Percentiles rank a stretch among this genome's conserved stretches.
These are phyloP conservation scores for Umbilicus rupestris DNA, from an alignment of 164 flowering plant species.

Conservation along the genomic window DNA sequence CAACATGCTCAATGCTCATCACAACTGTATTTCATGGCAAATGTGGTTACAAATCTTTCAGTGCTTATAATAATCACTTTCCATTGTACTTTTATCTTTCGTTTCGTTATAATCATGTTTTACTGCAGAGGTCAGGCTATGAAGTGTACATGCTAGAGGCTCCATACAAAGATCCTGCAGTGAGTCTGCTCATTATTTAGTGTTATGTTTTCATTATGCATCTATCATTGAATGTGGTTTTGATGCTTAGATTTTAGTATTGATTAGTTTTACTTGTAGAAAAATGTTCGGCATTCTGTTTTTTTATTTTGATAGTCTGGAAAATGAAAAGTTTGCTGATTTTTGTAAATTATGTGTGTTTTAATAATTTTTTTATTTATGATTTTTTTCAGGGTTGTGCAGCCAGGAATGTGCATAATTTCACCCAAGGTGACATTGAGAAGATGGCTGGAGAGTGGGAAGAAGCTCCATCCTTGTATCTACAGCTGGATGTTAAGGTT, in stretches of 20 bases:
- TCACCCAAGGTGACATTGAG: slow-evolving; percentile 54
- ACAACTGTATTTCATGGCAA: not conserved
- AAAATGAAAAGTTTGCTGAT: not conserved
- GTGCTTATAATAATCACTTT: not conserved
- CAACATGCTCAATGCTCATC: not conserved
- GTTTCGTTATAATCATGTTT: slow-evolving; percentile 10
- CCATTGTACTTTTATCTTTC: not conserved
- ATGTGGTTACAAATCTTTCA: not conserved
- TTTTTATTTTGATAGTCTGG: not conserved
- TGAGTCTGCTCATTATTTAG: slow-evolving; percentile 23
- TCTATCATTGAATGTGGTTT: not conserved
- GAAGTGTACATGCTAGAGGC: slow-evolving; percentile 93
- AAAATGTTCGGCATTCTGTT: not conserved
- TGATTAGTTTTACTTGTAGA: not conserved
- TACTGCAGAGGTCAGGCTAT: slow-evolving; percentile 74
- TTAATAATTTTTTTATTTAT: not conserved
- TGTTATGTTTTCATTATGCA: not conserved
- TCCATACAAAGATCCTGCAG: slow-evolving; percentile 84
- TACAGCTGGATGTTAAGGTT: slow-evolving; percentile 76
- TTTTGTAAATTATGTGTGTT: not conserved
- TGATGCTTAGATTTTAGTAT: not conserved
- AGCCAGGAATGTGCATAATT: slow-evolving; percentile 91
- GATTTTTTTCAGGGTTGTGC: slow-evolving; percentile 75
- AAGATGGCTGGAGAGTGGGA: slow-evolving; percentile 88
- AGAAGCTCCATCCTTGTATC: slow-evolving; percentile 74